Percentiles rank a stretch among this genome's conserved stretches.
phyloP scores from a whole-genome alignment of 1,139 yeast species.

The Suhomyces anneliseae region DNA sequence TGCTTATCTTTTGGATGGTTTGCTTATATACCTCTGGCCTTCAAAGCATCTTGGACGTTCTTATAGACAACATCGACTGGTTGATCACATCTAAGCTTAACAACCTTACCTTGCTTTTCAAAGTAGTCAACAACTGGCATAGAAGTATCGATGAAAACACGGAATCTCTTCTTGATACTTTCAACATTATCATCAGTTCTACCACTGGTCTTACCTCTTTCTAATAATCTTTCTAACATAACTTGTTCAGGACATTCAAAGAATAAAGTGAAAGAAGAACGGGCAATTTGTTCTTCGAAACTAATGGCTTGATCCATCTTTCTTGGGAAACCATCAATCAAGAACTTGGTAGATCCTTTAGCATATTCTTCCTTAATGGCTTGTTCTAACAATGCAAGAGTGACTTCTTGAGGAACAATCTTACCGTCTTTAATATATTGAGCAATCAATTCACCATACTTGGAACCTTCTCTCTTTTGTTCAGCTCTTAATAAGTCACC shows the following conservation, averaged over 20 bases:
- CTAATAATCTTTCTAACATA: slow-evolving; percentile 81
- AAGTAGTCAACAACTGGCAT: slow-evolving; percentile 93
- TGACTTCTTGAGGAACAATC: slow-evolving; percentile 95
- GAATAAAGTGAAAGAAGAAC: slow-evolving; percentile 76
- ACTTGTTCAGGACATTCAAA: slow-evolving; percentile 92
- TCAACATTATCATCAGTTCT: slow-evolving; percentile 92
- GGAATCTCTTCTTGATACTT: slow-evolving; percentile 85
- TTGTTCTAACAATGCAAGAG: slow-evolving; percentile 76
- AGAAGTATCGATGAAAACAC: slow-evolving; percentile 81
- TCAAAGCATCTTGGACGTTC: slow-evolving; percentile 68
- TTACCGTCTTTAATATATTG: slow-evolving; percentile 81
- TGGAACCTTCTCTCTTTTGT: slow-evolving; percentile 77
- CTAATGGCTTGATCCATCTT: slow-evolving; percentile 97
- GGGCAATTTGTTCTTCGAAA: slow-evolving; percentile 80
- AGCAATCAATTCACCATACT: slow-evolving; percentile 83
- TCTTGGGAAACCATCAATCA: slow-evolving; percentile 96
- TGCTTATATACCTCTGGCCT: slow-evolving; percentile 32
- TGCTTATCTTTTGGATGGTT: neutral
- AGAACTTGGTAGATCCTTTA: slow-evolving; percentile 58
- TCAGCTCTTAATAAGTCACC: slow-evolving; percentile 95
- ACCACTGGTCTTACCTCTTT: slow-evolving; percentile 94
- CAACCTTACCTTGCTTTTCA: slow-evolving; percentile 72
- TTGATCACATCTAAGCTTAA: slow-evolving; percentile 74
- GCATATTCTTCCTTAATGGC: slow-evolving; percentile 62
- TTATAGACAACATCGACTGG: slow-evolving; percentile 75